Evolutionary conservation across 2,329 filamentous ascomycete species (phyloP), one percentile per base, ranked within the genome.

Genomic region (Arthrobotrys sinensis): DNA sequence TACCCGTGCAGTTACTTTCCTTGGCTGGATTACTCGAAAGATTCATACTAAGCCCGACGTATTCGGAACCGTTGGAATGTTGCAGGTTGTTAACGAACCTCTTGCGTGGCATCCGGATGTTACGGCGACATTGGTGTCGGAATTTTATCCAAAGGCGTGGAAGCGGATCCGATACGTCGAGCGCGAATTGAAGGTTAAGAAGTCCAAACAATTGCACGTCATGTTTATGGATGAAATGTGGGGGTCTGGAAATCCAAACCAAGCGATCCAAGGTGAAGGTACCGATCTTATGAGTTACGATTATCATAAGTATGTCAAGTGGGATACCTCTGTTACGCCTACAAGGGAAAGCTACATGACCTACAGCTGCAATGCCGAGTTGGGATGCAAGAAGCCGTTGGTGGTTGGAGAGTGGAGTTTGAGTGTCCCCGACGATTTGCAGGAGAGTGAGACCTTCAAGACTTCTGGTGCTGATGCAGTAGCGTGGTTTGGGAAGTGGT

Each of bases 331-430:
- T 19, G 84, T 89, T 24, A 67, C 83, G 0, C 83, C 85, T 0
- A 85, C 84, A 5, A 85, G 89, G 73, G 83, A 84, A 1, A 85
- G 84, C 6, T 90, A 90, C 79, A 84, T 91, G 46, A 70, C 81
- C 1, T 85, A 86, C 1, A 87, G 87, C 0, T 90, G 89, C 83
- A 84, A 81, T 10, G 84, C 86, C 68, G 83, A 87, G 80, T 85
- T 86, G 19, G 60, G 57, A 2, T 83, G 83, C 12, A 85, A 86
- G 80, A 83, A 80, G 43, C 87, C 87, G 2, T 85, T 86, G 12
- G 85, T 90, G 28, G 86, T 91, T 1, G 89, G 89, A 36, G 89
- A 91, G 82, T 91, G 88, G 86, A 87, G 86, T 48, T 82, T 91
- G 6, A 85, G 85, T 45, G 86, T 88, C 0, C 86, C 87, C 8